Evolutionary conservation across 2,329 filamentous ascomycete genomes (phyloP), one percentile per base, ranked within the genome.

Genomic region (Clarireedia hainanense): DNA sequence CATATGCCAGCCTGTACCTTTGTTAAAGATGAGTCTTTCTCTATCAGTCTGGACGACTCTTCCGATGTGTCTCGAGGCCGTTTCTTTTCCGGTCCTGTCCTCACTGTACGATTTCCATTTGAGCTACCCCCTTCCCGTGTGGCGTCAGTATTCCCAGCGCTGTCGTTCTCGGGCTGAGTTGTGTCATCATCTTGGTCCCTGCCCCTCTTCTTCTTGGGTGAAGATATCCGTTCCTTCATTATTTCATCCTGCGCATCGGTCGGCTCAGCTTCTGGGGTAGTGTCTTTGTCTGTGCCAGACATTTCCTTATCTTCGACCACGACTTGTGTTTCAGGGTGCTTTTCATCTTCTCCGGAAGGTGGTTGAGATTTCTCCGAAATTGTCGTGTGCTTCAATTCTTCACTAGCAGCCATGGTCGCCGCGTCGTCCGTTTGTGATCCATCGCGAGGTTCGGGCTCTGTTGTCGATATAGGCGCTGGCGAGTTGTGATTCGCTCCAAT

Each of bases 1-100:
- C 9, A 15, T 26, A 27, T 26, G 15, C 43, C 20, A 24, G 15
- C 6, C 15, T 52, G 23, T 56, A 67, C 65, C 58, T 65, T 61
- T 24, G 47, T 49, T 40, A 59, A 60, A 20, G 12, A n/a, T 56
- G 42, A 50, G 0, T 50, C 60, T 47, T 67, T 67, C 17, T 64
- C 57, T 56, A 61, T 63, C 36, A 64, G 40, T 20, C 64, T 63
- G 39, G 62, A 57, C 34, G 57, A 55, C 24, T 55, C 58, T 34
- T 60, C 60, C 9, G 66, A 67, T 36, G 64, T 66, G 55, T 86
- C 83, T 52, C 83, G 76, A 57, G 77, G 74, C 49, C 83, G 76
- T 70, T 86, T 86, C 73, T 85, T 85, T 70, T 85, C 81, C 17
- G 83, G 83, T 65, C 83, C 82, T 46, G 76, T 75, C 62, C 80